These are phyloP conservation scores for Boletus sp. DNA, from an alignment of 1,284 basidiomycete species.

Conservation along the genomic window DNA sequence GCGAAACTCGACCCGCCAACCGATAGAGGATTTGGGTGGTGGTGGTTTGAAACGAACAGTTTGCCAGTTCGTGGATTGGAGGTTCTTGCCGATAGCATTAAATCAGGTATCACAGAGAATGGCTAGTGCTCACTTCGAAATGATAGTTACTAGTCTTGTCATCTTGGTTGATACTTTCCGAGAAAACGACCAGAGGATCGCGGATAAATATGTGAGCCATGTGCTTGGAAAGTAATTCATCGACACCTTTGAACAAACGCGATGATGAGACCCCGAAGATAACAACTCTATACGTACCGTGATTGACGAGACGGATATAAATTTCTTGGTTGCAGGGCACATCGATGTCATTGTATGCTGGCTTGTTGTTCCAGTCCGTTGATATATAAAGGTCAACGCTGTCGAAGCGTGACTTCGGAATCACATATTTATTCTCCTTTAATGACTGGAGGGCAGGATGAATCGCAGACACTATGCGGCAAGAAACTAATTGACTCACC, in stretches of 20 bases:
- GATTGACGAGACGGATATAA: conserved; percentile 63
- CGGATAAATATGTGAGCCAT: conserved; percentile 96
- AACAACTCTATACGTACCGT: conserved; percentile 50
- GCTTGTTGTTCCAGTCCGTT: conserved; percentile 79
- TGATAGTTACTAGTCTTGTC: conserved; percentile 87
- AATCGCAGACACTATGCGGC: conserved; percentile 3
- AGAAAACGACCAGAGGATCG: conserved; percentile 94
- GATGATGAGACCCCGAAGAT: neutral
- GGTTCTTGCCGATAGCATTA: conserved; percentile 57
- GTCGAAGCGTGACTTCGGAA: conserved; percentile 97
- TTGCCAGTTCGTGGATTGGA: conserved; percentile 99
- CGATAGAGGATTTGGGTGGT: conserved; percentile 87
- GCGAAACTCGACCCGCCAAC: conserved; percentile 99
- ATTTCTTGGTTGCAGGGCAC: conserved; percentile 79
- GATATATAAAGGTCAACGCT: conserved; percentile 95
- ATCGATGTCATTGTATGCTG: conserved; percentile 89
- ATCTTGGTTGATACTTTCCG: conserved; percentile 91
- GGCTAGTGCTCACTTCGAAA: conserved; percentile 69
- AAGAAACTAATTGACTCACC: conserved; percentile 45
- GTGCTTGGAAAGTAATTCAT: conserved; percentile 85
- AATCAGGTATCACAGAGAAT: neutral
- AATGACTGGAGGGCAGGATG: conserved; percentile 55
- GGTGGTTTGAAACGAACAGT: conserved; percentile 99
- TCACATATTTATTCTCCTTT: conserved; percentile 66
- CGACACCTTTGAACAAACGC: conserved; percentile 60